A percentile compares a stretch with the other conserved stretches of the same genome.
Conservation (phyloP, 1,284 basidiomycete species). For the Cerrena zonata region DNA sequence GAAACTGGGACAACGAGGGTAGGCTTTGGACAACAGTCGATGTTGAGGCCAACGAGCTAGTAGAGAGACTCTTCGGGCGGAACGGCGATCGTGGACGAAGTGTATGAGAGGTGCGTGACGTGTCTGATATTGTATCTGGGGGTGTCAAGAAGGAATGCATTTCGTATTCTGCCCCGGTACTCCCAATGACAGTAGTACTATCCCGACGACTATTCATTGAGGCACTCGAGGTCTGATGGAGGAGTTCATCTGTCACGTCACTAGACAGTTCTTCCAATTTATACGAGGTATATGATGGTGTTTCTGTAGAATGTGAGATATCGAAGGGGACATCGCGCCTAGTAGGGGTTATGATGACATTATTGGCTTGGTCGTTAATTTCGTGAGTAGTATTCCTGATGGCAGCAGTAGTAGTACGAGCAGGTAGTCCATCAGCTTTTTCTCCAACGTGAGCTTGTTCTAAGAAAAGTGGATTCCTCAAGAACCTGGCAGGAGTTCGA, state of each 20-base stretch:
- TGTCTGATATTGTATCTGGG: background rate
- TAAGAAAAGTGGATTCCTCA: conserved; percentile 2
- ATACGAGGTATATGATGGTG: background rate
- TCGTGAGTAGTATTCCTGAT: conserved; percentile 4
- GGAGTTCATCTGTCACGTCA: conserved; percentile 18
- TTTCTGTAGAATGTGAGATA: conserved; percentile 4
- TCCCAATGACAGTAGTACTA: background rate
- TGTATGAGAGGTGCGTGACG: background rate
- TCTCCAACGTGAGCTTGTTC: background rate
- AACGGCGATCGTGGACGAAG: conserved; percentile 4
- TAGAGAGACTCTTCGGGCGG: background rate
- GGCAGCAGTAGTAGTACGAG: background rate
- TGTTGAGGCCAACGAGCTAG: background rate
- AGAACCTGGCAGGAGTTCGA: background rate
- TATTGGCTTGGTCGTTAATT: too few species aligned
- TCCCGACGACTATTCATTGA: background rate
- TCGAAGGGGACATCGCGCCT: background rate
- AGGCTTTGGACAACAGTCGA: background rate
- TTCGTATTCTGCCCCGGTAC: background rate
- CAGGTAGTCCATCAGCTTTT: background rate
- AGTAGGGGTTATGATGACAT: too few species aligned
- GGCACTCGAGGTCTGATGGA: background rate
- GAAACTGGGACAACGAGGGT: background rate
- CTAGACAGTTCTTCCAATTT: background rate
- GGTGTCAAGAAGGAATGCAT: background rate